Evolutionary conservation across 768 basidiomycete genomes (phyloP).

Genomic region (Auriscalpium vulgare): DNA sequence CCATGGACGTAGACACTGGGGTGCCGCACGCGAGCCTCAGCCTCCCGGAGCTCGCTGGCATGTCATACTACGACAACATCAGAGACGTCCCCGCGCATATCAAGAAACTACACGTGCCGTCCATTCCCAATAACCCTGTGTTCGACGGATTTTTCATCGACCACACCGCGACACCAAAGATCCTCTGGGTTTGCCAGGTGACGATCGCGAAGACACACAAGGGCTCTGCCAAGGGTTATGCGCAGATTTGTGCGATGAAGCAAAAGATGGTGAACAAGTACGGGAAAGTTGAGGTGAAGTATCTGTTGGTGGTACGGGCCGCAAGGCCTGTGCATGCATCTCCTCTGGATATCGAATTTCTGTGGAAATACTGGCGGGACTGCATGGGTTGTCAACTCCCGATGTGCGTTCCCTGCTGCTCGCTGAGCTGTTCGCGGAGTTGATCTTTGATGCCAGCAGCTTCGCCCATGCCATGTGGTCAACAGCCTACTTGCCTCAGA

Average conservation of each 20-base stretch:
- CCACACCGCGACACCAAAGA: neutral
- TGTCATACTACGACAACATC: neutral
- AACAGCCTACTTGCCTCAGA: too few species aligned
- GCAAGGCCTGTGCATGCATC: too few species aligned
- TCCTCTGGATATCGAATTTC: too few species aligned
- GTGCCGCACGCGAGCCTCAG: neutral
- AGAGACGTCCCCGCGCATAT: neutral
- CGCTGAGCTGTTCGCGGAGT: too few species aligned
- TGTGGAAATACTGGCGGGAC: too few species aligned
- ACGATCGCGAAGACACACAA: neutral
- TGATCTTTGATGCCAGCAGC: too few species aligned
- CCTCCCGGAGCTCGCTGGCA: neutral
- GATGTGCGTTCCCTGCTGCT: too few species aligned
- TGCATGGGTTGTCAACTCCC: too few species aligned
- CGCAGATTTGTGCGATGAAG: neutral
- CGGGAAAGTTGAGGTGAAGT: neutral
- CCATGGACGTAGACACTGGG: neutral
- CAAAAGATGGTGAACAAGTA: neutral
- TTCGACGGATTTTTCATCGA: neutral
- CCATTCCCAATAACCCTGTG: neutral
- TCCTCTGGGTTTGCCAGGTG: neutral
- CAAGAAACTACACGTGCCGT: neutral
- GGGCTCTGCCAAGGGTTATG: neutral
- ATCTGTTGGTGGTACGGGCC: neutral
- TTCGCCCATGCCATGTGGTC: too few species aligned